phyloP scores from a whole-genome alignment of 2,329 filamentous ascomycete species.

The Nemania sp. region DNA sequence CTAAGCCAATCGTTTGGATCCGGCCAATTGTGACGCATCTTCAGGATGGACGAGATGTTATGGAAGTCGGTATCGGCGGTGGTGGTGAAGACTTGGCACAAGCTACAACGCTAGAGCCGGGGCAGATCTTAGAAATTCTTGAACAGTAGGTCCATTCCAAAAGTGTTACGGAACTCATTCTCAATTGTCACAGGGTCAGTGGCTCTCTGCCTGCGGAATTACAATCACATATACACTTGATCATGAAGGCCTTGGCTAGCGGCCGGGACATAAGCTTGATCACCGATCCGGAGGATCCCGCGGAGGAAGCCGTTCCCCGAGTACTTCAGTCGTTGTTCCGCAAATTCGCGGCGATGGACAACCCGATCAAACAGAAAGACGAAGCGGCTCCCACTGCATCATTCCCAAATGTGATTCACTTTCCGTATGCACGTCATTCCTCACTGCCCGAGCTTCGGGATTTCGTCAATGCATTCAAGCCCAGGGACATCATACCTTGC shows the following conservation, averaged over 20 bases:
- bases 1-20: slow-evolving; percentile 68
- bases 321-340: slow-evolving; percentile 25
- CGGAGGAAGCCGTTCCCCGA: slow-evolving; percentile 27
- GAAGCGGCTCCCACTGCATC: background rate
- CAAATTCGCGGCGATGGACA: slow-evolving; percentile 22
- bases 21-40: slow-evolving; percentile 74
- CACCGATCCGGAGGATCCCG: slow-evolving; percentile 36
- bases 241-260: slow-evolving; percentile 32
- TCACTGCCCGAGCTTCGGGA: slow-evolving; percentile 79
- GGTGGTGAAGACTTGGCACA: slow-evolving; percentile 75
- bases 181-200: slow-evolving; percentile 13
- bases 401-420: slow-evolving; percentile 55
- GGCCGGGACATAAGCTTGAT: slow-evolving; percentile 43
- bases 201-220: slow-evolving; percentile 13
- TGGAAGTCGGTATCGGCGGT: slow-evolving; percentile 77
- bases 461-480: slow-evolving; percentile 68
- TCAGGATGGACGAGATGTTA: slow-evolving; percentile 62
- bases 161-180: background rate
- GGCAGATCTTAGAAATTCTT: slow-evolving; percentile 55
- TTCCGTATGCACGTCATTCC: slow-evolving; percentile 89
- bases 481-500: slow-evolving; percentile 80
- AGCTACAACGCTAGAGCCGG: slow-evolving; percentile 60
- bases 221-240: slow-evolving; percentile 10
- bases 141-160: slow-evolving; percentile 39
- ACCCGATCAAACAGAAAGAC: slow-evolving; percentile 20